Conservation (phyloP, 139 green algal genomes). For the Marvania coccoides region DNA sequence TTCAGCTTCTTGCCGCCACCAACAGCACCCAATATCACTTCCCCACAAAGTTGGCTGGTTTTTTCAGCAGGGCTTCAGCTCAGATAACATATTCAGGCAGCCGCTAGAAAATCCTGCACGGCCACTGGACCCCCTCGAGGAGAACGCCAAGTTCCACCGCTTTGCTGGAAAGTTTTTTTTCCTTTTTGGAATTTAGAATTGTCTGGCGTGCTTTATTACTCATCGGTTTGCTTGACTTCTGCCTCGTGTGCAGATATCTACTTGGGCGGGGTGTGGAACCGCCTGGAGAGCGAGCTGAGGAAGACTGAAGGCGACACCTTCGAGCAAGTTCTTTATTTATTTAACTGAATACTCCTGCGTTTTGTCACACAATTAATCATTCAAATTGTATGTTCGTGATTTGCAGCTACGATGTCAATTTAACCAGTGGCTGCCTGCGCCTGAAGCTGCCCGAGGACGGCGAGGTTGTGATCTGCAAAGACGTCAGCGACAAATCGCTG, state of each 20-base stretch:
- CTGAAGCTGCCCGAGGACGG: background rate
- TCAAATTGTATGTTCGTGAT: no score
- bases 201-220: background rate
- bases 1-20: no score
- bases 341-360: no score
- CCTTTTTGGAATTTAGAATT: no score
- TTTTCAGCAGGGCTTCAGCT: no score
- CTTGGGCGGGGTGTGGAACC: constrained; percentile 14
- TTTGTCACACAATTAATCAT: no score
- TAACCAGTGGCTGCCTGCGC: background rate
- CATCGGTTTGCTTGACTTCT: background rate
- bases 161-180: no score
- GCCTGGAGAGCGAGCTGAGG: background rate
- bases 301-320: constrained; percentile 4
- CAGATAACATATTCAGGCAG: no score
- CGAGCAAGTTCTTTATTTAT: no score
- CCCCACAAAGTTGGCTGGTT: no score
- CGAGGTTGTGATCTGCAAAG: background rate
- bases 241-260: constrained; percentile 4
- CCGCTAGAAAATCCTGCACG: no score
- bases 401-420: constrained; percentile 3
- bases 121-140: background rate
- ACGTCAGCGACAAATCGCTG: background rate
- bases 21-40: no score
- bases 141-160: background rate